Conservation (phyloP, 345 rosid genomes). For the Pseudoturritis turrita region DNA sequence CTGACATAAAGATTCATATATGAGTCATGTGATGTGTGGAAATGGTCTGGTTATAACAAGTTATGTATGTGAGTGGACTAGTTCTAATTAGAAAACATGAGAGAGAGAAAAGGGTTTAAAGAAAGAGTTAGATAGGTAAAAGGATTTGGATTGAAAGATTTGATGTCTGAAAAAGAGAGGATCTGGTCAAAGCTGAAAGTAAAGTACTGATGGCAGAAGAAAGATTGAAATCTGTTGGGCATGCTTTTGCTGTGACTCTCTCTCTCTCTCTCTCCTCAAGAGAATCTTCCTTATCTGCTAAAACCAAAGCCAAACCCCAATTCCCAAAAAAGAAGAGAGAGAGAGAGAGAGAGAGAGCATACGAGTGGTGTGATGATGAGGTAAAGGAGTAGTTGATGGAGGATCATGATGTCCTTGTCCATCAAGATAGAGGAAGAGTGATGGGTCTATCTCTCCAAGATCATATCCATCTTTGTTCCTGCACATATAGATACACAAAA, state of each 20-base stretch:
- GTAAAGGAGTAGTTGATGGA: slow-evolving; percentile 35
- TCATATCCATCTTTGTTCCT: slow-evolving; percentile 55
- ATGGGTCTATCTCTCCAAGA: slow-evolving; percentile 92
- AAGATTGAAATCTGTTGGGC: slow-evolving; percentile 41
- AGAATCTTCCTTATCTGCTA: slow-evolving; percentile 19
- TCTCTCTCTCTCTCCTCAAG: slow-evolving; percentile 28
- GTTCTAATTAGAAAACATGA: slow-evolving; percentile 19
- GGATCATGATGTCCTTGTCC: slow-evolving; percentile 63
- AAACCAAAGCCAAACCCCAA: slow-evolving; percentile 23
- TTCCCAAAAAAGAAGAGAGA: slow-evolving; percentile 13
- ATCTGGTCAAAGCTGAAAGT: slow-evolving; percentile 68
- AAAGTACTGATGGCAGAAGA: slow-evolving; percentile 43
- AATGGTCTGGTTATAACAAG: slow-evolving; percentile 16
- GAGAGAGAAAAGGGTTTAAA: slow-evolving; percentile 29
- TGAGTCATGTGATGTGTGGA: slow-evolving; percentile 20
- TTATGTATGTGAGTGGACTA: slow-evolving; percentile 19
- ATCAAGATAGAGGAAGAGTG: slow-evolving; percentile 87
- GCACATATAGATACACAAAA: not conserved
- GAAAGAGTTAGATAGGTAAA: slow-evolving; percentile 19
- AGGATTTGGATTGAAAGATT: slow-evolving; percentile 22
- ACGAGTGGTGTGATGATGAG: slow-evolving; percentile 70
- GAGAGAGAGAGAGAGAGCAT: slow-evolving; percentile 27
- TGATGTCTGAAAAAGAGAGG: slow-evolving; percentile 39
- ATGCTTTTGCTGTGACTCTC: slow-evolving; percentile 59
- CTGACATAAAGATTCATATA: slow-evolving; percentile 38